A percentile compares a stretch with the other conserved stretches of the same genome.
Evolutionary conservation across 805 yeast genomes (phyloP).

Genomic region (Cyberlindnera americana): DNA sequence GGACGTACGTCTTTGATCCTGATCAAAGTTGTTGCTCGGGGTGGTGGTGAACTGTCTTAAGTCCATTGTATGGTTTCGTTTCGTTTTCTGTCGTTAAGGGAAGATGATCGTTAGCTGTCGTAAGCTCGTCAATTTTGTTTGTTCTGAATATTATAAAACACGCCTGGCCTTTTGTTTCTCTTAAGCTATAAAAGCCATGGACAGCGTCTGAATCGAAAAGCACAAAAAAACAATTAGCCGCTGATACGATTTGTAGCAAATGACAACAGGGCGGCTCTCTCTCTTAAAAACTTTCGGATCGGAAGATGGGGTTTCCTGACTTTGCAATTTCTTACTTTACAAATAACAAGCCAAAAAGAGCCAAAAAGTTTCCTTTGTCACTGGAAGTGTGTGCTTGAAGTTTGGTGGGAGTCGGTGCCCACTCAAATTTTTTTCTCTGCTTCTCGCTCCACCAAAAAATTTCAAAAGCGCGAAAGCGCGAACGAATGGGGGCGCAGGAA

Average conservation of each 20-base stretch:
- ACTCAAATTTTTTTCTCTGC: constrained; percentile 5
- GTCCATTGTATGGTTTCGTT: constrained; percentile 28
- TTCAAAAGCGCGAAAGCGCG: constrained; percentile 5
- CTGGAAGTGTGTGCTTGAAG: no score
- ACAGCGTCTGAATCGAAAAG: no score
- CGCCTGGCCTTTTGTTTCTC: constrained; percentile 7
- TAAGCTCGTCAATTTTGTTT: constrained; percentile 5
- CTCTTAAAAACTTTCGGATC: no score
- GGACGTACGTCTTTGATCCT: constrained; percentile 26
- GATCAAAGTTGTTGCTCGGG: constrained; percentile 28
- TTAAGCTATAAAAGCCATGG: constrained; percentile 12
- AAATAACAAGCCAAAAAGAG: no score
- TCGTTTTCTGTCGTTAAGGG: constrained; percentile 1
- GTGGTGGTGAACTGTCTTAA: constrained; percentile 35
- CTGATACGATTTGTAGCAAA: no score
- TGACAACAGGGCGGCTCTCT: no score
- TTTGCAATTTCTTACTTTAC: no score
- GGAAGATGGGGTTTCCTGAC: no score
- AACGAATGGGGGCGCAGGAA: constrained; percentile 17
- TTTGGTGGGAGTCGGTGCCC: no score
- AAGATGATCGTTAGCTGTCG: constrained; percentile 12
- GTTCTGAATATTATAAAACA: constrained; percentile 1
- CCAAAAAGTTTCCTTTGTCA: no score
- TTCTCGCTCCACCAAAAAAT: constrained; percentile 2
- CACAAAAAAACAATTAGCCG: no score